Conservation (phyloP, 2,329 filamentous ascomycete genomes). For the Orbilia brochopaga region DNA sequence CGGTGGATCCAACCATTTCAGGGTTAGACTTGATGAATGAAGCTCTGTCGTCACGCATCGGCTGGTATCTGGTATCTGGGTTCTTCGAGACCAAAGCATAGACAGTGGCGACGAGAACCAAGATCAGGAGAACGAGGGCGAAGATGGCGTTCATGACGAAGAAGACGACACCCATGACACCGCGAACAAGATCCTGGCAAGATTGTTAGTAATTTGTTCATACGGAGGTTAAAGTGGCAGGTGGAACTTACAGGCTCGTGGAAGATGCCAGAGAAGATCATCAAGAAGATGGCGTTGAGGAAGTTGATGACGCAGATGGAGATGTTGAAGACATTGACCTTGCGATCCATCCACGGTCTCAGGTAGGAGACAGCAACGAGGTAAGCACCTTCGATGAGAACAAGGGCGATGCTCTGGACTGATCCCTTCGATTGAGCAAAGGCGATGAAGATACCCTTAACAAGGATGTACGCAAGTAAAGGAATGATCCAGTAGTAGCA, state of each 20-base stretch:
- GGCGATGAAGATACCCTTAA: slow-evolving; percentile 89
- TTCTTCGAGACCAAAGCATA: slow-evolving; percentile 90
- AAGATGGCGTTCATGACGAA: slow-evolving; percentile 87
- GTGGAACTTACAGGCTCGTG: slow-evolving; percentile 71
- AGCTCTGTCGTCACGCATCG: slow-evolving; percentile 92
- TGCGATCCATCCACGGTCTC: slow-evolving; percentile 98
- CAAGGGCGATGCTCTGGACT: slow-evolving; percentile 78
- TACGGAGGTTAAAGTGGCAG: slow-evolving; percentile 23
- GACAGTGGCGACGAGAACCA: slow-evolving; percentile 77
- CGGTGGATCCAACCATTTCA: slow-evolving; percentile 75
- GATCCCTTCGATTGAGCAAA: slow-evolving; percentile 74
- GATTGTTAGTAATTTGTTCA: slow-evolving; percentile 39
- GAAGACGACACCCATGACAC: slow-evolving; percentile 86
- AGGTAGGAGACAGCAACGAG: slow-evolving; percentile 79
- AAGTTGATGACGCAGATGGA: slow-evolving; percentile 89
- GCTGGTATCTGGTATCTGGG: slow-evolving; percentile 91
- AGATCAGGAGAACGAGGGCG: slow-evolving; percentile 78
- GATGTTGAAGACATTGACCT: slow-evolving; percentile 96
- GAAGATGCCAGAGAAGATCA: slow-evolving; percentile 88
- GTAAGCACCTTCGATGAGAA: slow-evolving; percentile 80
- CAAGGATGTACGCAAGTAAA: slow-evolving; percentile 74
- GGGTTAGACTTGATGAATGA: slow-evolving; percentile 98
- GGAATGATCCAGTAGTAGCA: slow-evolving; percentile 95
- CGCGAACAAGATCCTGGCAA: slow-evolving; percentile 72
- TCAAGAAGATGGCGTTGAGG: slow-evolving; percentile 83